Base-by-base conservation (phyloP, 1,139 yeast genomes). In the Lodderomyces beijingensis region DNA sequence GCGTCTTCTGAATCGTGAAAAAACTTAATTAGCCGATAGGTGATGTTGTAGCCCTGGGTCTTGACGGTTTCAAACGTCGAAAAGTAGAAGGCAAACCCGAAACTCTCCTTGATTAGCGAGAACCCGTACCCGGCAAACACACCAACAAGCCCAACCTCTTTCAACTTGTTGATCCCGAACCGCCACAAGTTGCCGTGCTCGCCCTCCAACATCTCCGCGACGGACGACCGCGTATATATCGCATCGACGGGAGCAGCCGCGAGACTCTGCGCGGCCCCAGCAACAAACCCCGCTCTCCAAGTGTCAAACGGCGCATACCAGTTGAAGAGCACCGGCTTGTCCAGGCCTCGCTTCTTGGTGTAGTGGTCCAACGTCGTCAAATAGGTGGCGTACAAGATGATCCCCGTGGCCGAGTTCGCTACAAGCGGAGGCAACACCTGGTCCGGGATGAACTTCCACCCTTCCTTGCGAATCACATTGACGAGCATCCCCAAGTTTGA, bases 191-290 rank as follows among this genome's bases (percentile, higher is more conserved):
- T 80, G 34, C 74, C 75, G 52, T 84, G 85, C 24, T 72, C 67
- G 4, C 88, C 86, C 35, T 70, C 70, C 16, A 87, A 57, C 41
- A 87, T 61, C 44, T 86, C 95, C 4, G 82, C 73, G 1, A 87
- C 82, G 2, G 79, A 70, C 50, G 88, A 84, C 45, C 96, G 67
- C 1, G 95, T 77, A 47, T 83, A 85, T 5, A 89, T 79, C 6
- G 96, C 96, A 57, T 89, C 96, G 3, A 89, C 72, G 0, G 97
- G 97, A 2, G 96, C 94, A 1, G 96, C 95, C 1, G 88, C 91
- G n/a, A 86, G 59, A 12, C 95, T 83, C 47, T 91, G 96, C 10
- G 79, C 77, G 0, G 80, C 77, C 1, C 96, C 96, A 0, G 96
- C 96, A 0, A 85, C 46, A 38, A 80, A 78, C 0, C 97, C 97